Base-by-base conservation (phyloP, 2,329 filamentous ascomycete species). In the Fusarium chuoi region DNA sequence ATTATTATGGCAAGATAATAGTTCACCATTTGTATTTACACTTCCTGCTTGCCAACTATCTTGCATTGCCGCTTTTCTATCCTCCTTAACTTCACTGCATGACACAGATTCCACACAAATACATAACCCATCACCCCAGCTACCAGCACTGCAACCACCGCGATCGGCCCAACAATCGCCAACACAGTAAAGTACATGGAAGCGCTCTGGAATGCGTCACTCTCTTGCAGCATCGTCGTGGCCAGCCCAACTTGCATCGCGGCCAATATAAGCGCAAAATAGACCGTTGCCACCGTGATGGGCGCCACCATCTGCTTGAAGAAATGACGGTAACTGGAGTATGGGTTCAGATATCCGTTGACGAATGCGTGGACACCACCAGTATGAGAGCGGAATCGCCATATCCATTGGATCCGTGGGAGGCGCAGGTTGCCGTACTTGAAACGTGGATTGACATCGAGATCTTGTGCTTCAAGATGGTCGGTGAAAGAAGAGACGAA, bases 21-120 rank as follows among this genome's bases (percentile, higher is more conserved):
- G 3, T 0, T 10, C 2, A 13, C 5, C 5, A 14, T 33, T 5
- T 7, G 5, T 11, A 15, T 15, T 15, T 22, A 48, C 1, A 30
- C 45, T 1, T 48, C 20, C 10, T n/a, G 5, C 0, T 49, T n/a
- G 0, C 15, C 5, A 1, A 24, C 0, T 0, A 33, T 49, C 15
- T n/a, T 49, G 2, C 3, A 13, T n/a, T 49, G 2, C 3, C 18
- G 0, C 7, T 33, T 49, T 3, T 24, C 28, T 2, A 3, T 13
- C 4, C 15, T 49, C 5, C 22, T 49, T 5, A 33, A 13, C 11
- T 2, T 33, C 5, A 49, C 15, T 11, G 46, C 46, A 2, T 49
- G 46, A 7, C 46, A 33, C 0, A 49, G 5, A 0, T 49, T 49
- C 46, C 46, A 49, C 5, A 33, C 2, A 2, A 49, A 49, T 10